phyloP scores from a whole-genome alignment of 1,284 basidiomycete genomes.

The Golubevia sp. region DNA sequence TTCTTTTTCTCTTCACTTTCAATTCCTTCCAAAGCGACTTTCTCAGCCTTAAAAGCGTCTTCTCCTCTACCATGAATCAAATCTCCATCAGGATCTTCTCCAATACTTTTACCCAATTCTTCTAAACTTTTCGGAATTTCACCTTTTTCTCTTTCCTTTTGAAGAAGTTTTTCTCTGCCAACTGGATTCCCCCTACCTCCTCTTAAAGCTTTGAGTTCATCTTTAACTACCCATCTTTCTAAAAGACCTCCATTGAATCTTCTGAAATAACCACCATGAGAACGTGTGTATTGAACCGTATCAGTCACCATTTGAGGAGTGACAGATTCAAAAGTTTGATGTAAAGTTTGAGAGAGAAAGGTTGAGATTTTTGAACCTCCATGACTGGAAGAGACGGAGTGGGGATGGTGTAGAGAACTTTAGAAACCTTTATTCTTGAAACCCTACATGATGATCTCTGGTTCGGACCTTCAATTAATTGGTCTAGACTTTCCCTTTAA shows the following conservation, averaged over 20 bases:
- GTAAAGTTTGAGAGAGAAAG: slow-evolving; percentile 40
- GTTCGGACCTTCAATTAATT: no score
- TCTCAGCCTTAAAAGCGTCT: background rate
- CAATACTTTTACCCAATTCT: background rate
- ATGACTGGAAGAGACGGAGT: slow-evolving; percentile 13
- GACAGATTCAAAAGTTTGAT: slow-evolving; percentile 43
- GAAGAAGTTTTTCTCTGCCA: background rate
- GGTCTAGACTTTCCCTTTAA: no score
- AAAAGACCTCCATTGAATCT: slow-evolving; percentile 46
- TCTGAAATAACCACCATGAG: slow-evolving; percentile 53
- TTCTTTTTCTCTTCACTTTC: background rate
- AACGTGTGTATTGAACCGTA: slow-evolving; percentile 50
- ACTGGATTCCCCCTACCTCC: slow-evolving; percentile 17
- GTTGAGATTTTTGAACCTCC: slow-evolving; percentile 44
- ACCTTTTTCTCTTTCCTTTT: no score
- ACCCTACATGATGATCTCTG: no score
- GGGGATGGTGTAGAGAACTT: background rate
- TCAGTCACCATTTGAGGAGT: slow-evolving; percentile 45
- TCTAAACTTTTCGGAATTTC: slow-evolving; percentile 1
- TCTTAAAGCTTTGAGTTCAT: slow-evolving; percentile 31
- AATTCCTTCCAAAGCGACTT: background rate
- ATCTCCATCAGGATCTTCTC: no score
- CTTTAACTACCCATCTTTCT: slow-evolving; percentile 45
- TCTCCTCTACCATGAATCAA: no score
- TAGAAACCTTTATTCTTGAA: background rate